phyloP scores from a whole-genome alignment of 164 flowering plant species.

The Magnolia changhungtana region DNA sequence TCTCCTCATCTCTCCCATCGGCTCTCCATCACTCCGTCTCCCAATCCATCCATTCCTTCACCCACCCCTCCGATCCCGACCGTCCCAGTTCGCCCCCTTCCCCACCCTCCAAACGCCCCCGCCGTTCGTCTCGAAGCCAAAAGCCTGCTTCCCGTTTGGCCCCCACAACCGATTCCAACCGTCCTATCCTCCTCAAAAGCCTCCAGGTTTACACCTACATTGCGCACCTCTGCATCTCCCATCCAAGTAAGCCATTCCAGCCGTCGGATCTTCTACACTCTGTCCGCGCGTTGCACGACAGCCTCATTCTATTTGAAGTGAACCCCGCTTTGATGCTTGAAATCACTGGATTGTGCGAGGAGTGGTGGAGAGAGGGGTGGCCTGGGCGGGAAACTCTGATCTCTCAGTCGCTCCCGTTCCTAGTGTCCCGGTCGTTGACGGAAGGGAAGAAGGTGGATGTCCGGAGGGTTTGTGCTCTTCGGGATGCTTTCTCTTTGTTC shows the following conservation, averaged over 20 bases:
- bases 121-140: slow-evolving; percentile 41
- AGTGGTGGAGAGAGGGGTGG: slow-evolving; percentile 82
- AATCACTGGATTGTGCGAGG: slow-evolving; percentile 68
- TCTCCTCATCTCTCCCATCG: slow-evolving; percentile 55
- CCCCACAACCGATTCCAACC: background rate
- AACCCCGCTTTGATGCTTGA: slow-evolving; percentile 47
- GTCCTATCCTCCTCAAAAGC: slow-evolving; percentile 16
- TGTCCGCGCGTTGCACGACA: slow-evolving; percentile 62
- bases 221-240: slow-evolving; percentile 47
- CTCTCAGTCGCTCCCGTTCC: slow-evolving; percentile 69
- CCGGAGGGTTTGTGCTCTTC: slow-evolving; percentile 60
- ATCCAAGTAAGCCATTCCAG: slow-evolving; percentile 49
- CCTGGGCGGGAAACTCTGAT: slow-evolving; percentile 65
- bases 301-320: slow-evolving; percentile 59
- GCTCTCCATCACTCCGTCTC: slow-evolving; percentile 53
- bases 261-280: slow-evolving; percentile 44
- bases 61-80: slow-evolving; percentile 17
- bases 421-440: slow-evolving; percentile 69
- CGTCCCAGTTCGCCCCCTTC: slow-evolving; percentile 31
- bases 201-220: slow-evolving; percentile 49
- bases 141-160: background rate
- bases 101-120: slow-evolving; percentile 65
- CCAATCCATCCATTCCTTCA: slow-evolving; percentile 42
- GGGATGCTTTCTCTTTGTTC: slow-evolving; percentile 75
- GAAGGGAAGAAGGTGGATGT: slow-evolving; percentile 71